Percentiles rank a stretch among this genome's conserved stretches.
Evolutionary conservation across 768 basidiomycete species (phyloP).

Genomic region (Pleurotus platypus): DNA sequence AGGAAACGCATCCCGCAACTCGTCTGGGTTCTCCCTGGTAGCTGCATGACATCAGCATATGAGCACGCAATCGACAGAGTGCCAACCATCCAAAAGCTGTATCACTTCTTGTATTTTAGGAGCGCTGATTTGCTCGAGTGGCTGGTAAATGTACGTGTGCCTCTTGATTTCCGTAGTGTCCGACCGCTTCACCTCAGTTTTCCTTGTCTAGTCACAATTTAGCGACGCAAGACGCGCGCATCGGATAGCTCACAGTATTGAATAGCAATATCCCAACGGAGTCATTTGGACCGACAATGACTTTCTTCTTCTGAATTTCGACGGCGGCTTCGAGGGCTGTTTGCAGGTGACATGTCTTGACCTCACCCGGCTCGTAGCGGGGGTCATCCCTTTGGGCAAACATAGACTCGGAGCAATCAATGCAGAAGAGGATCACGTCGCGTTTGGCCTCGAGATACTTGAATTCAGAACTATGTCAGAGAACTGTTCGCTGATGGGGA

Average conservation of each 20-base stretch:
- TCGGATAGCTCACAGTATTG: conserved; percentile 69
- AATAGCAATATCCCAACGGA: conserved; percentile 87
- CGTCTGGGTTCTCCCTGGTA: conserved; percentile 58
- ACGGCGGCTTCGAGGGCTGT: conserved; percentile 79
- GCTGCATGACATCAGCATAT: conserved; percentile 34
- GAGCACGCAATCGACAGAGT: not conserved
- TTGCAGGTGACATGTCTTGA: conserved; percentile 72
- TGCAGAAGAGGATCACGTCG: conserved; percentile 92
- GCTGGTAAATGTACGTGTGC: conserved; percentile 70
- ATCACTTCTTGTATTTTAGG: conserved; percentile 78
- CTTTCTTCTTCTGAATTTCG: conserved; percentile 87
- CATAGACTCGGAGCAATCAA: conserved; percentile 94
- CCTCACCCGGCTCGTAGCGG: conserved; percentile 47
- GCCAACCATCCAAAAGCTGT: conserved; percentile 71
- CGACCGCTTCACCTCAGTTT: conserved; percentile 30
- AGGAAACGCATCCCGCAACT: conserved; percentile 58
- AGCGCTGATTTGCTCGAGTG: conserved; percentile 74
- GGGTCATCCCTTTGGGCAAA: conserved; percentile 64
- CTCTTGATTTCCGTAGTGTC: conserved; percentile 63
- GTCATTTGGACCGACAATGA: conserved; percentile 85
- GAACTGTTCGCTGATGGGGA: not conserved
- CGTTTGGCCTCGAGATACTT: conserved; percentile 70
- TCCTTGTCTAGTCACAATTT: conserved; percentile 32
- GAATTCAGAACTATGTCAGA: not conserved
- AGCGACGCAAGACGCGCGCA: not conserved